Percentiles rank a stretch among this genome's conserved stretches.
Conservation (phyloP, 2,329 filamentous ascomycete genomes). For the Botrytis tulipae region DNA sequence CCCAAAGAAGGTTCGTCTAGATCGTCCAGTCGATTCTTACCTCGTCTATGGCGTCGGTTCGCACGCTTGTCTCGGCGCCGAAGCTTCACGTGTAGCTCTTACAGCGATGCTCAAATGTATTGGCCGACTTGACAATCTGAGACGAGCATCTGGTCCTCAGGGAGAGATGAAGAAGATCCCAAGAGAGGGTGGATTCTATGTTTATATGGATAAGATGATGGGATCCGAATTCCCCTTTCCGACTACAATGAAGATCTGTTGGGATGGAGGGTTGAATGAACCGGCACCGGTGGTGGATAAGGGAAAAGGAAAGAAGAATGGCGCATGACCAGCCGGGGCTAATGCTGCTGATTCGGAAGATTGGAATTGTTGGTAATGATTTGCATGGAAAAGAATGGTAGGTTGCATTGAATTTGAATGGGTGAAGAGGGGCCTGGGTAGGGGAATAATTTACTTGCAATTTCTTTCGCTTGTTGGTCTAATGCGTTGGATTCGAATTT, state of each 20-base stretch:
- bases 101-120: slow-evolving; percentile 51
- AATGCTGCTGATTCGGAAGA: neutral
- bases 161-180: slow-evolving; percentile 24
- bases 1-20: slow-evolving; percentile 59
- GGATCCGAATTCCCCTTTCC: slow-evolving; percentile 53
- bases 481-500: neutral
- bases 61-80: slow-evolving; percentile 59
- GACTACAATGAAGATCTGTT: slow-evolving; percentile 29
- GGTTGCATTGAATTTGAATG: neutral
- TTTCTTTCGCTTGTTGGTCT: neutral
- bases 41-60: slow-evolving; percentile 62
- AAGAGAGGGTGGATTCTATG: slow-evolving; percentile 20
- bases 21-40: slow-evolving; percentile 62
- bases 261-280: slow-evolving; percentile 27
- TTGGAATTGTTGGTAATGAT: slow-evolving; percentile 3
- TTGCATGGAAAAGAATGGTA: neutral
- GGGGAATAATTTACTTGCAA: neutral
- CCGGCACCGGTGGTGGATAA: neutral
- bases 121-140: slow-evolving; percentile 21
- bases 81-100: slow-evolving; percentile 45
- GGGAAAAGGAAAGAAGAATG: slow-evolving; percentile 1
- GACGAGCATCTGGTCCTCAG: slow-evolving; percentile 22
- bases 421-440: neutral
- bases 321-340: neutral
- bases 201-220: slow-evolving; percentile 41